phyloP scores from a whole-genome alignment of 805 yeast genomes.

The Ascoidea asiatica region DNA sequence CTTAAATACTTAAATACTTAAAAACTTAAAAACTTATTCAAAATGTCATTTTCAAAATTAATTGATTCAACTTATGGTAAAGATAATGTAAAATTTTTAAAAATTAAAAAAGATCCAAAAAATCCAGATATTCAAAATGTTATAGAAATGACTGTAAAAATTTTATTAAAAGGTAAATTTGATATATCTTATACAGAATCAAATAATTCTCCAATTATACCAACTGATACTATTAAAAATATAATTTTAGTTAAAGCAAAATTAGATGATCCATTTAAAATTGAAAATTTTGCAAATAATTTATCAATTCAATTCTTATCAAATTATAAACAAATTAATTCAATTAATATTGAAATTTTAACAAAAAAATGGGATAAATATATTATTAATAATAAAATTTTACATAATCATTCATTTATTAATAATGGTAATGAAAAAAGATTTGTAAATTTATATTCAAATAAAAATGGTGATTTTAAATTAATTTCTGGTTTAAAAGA shows the following conservation, averaged over 20 bases:
- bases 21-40: too few relatives aligned
- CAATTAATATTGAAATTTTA: constrained; percentile 49
- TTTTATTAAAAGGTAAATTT: constrained; percentile 64
- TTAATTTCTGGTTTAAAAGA: constrained; percentile 64
- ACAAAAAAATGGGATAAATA: constrained; percentile 76
- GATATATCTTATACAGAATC: constrained; percentile 78
- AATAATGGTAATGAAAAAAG: constrained; percentile 79
- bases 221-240: constrained; percentile 89
- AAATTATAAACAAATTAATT: constrained; percentile 68
- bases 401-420: constrained; percentile 73
- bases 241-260: constrained; percentile 77
- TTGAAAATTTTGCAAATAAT: constrained; percentile 79
- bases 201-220: constrained; percentile 80
- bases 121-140: constrained; percentile 70
- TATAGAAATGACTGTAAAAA: constrained; percentile 72
- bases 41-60: constrained; percentile 14
- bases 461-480: constrained; percentile 36
- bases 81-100: constrained; percentile 83
- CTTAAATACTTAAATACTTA: too few relatives aligned
- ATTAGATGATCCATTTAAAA: constrained; percentile 76
- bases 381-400: constrained; percentile 57
- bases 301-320: constrained; percentile 68
- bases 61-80: constrained; percentile 70
- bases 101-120: constrained; percentile 66
- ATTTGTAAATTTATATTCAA: constrained; percentile 37